Evolutionary conservation across 2,329 filamentous ascomycete species (phyloP), one percentile per base, ranked within the genome.

Genomic region (Cryphonectria nitschkei): DNA sequence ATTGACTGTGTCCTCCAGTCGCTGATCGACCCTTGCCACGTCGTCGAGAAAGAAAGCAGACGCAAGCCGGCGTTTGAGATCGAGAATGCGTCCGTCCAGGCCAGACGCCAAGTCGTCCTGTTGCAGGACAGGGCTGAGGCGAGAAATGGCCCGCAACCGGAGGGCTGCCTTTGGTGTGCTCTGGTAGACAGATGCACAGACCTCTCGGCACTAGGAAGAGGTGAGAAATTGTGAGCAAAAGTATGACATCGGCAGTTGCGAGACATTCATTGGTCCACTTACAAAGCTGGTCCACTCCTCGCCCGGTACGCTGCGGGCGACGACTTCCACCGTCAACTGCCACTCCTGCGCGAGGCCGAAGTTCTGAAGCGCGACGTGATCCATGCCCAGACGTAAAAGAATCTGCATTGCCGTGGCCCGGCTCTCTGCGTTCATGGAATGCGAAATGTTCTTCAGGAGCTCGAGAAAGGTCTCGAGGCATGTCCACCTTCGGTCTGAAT

Each of bases 21-120:
- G 78, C 16, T 80, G 77, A 39, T 79, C 78, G 11, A 82, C 81
- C 1, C 86, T 80, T 0, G 78, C 73, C 0, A 82, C 75, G 73
- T 89, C 83, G 41, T 84, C 77, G 72, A 93, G 87, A 73, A 93
- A 83, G 74, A 89, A 90, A 1, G 87, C 85, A 6, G 91, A 81
- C 3, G 93, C 91, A 9, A 96, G 83, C 46, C 90, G 84, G 14
- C 91, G 86, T 43, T 90, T 87, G 39, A 95, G 82, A 50, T 90
- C 86, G 72, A 91, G 86, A 1, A 87, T 80, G 22, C 79, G 79
- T 46, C 65, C 68, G 14, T 68, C 65, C 32, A 54, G 68, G 37
- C 14, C 54, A 14, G 22, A 61, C 4, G 19, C 41, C 2, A 37
- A n/a, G 54, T 52, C 65, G 46, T 52, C 65, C 8, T 29, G 54